phyloP scores from a whole-genome alignment of 805 yeast species.

The Metschnikowia kunwiensis region DNA sequence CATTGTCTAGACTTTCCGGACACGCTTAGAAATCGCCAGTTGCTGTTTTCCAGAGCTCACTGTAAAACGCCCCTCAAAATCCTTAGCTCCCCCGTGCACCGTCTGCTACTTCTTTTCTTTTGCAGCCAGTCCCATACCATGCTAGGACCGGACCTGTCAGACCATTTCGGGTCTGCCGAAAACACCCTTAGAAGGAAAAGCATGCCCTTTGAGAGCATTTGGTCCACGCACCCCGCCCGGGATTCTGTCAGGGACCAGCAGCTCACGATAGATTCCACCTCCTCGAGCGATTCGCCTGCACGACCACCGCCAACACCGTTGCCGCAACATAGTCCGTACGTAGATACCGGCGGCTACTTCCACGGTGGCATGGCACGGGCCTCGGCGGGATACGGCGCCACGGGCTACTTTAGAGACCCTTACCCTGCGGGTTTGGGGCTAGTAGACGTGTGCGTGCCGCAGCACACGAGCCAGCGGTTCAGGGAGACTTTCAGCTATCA shows the following conservation, averaged over 20 bases:
- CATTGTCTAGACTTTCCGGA: slow-evolving; percentile 13
- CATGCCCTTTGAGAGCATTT: slow-evolving; percentile 8
- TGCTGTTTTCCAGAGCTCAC: neutral
- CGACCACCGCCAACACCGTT: slow-evolving; percentile 9
- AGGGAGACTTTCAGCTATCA: too few species aligned
- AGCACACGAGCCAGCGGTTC: too few species aligned
- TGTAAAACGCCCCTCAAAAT: too few species aligned
- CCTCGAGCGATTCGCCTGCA: slow-evolving; percentile 1
- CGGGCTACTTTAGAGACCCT: slow-evolving; percentile 4
- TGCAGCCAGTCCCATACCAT: slow-evolving; percentile 8
- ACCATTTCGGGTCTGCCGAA: neutral
- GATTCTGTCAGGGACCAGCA: slow-evolving; percentile 5
- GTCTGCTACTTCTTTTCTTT: slow-evolving; percentile 1
- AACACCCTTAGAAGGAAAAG: slow-evolving; percentile 4
- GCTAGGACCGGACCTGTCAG: slow-evolving; percentile 5
- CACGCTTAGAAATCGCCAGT: slow-evolving; percentile 6
- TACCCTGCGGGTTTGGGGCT: slow-evolving; percentile 6
- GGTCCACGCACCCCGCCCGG: slow-evolving; percentile 9
- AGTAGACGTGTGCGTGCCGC: too few species aligned
- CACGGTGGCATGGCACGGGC: too few species aligned
- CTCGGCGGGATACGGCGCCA: too few species aligned
- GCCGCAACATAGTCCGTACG: too few species aligned
- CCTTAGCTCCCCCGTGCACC: neutral
- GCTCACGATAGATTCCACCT: slow-evolving; percentile 9
- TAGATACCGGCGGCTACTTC: too few species aligned